A percentile compares a stretch with the other conserved stretches of the same genome.
phyloP scores from a whole-genome alignment of 768 basidiomycete genomes.

The Hemileccinum impolitum region DNA sequence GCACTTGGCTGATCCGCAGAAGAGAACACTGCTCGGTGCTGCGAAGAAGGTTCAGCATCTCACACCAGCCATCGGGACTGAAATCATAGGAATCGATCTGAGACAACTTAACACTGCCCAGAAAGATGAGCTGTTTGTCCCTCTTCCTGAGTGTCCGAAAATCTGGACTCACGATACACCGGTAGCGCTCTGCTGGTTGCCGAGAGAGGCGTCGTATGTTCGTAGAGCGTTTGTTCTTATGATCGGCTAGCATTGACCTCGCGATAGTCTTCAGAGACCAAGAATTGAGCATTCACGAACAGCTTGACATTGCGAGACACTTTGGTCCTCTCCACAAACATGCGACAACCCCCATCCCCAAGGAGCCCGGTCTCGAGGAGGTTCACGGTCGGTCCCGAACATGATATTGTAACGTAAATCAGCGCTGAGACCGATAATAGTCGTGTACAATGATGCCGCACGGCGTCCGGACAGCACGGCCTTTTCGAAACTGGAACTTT shows the following conservation, averaged over 20 bases:
- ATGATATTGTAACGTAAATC: not conserved
- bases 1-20: constrained; percentile 63
- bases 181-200: constrained; percentile 66
- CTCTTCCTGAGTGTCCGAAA: not conserved
- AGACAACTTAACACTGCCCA: constrained; percentile 61
- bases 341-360: constrained; percentile 74
- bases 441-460: constrained; percentile 68
- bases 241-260: not conserved
- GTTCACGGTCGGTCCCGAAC: constrained; percentile 53
- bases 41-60: constrained; percentile 66
- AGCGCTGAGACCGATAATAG: constrained; percentile 32
- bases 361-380: constrained; percentile 67
- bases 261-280: constrained; percentile 69
- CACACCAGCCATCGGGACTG: constrained; percentile 73
- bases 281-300: constrained; percentile 62
- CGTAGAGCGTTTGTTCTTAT: constrained; percentile 16
- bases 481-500: constrained; percentile 73
- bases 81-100: constrained; percentile 70
- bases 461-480: constrained; percentile 59
- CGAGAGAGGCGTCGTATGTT: constrained; percentile 75
- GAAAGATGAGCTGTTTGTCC: constrained; percentile 73
- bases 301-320: constrained; percentile 68
- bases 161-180: constrained; percentile 7
- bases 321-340: constrained; percentile 81
- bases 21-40: constrained; percentile 60